Base-by-base conservation (phyloP, 768 basidiomycete species). In the Heimioporus sp. region DNA sequence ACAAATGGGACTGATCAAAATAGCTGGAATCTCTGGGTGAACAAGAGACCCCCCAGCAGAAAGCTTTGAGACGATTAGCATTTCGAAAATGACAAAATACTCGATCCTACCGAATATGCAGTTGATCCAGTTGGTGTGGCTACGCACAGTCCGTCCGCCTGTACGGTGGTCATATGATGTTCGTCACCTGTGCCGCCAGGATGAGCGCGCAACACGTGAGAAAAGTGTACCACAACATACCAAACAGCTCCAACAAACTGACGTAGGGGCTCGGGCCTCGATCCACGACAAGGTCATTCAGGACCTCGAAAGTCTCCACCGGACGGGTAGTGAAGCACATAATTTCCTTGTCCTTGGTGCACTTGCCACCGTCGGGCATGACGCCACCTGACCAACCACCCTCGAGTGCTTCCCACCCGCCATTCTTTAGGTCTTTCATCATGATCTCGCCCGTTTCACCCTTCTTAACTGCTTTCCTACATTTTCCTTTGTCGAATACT, bases 161-260 rank as follows among this genome's bases (percentile, higher is more conserved):
- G 97, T 3, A 98, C 97, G 2, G 97, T 99, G 2, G 97, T 99
- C 81, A 99, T 87, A 74, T 98, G 97, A 70, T 99, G 92, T 57
- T 99, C 96, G 65, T 99, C 97, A 54, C 94, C 96, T 98, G 11
- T 32, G 32, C 7, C n/a, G 42, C 39, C 31, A 1, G 43, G 45
- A 46, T 58, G 48, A 51, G 39, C n/a, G 17, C 19, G 7, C 54
- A 36, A 38, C 36, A 46, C 46, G 21, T 11, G 31, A 44, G 52
- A 32, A 52, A 32, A 47, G 37, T 11, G 21, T 21, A 9, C 24
- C 17, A 10, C 4, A 75, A 75, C 87, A 61, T 61, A 98, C 96
- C 97, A 62, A 99, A 99, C 13, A 99, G 79, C 70, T 99, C 97
- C 54, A 99, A 75, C 60, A 92, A 77, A 64, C 91, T 94, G 65